Evolutionary conservation across 345 rosid genomes (phyloP), one percentile per base, ranked within the genome.

Genomic region (Lepidium didymum): DNA sequence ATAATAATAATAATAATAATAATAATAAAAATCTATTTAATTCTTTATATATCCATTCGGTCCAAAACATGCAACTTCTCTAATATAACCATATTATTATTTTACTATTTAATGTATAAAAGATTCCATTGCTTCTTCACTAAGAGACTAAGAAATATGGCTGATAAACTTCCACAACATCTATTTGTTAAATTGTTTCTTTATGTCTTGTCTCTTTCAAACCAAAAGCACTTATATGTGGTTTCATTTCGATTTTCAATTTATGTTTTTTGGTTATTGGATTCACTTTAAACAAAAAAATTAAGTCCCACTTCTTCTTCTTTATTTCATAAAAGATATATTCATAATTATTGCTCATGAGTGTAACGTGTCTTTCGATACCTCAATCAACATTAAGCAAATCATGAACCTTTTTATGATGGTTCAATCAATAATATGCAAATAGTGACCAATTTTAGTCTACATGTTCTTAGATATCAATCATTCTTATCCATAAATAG

Each of bases 151-250:
- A 19, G 63, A 75, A 43, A 13, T 27, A 27, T 74, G 58, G 78
- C 50, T 62, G 12, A 36, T 54, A 29, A 29, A 55, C 35, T 67
- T 67, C 56, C 13, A 68, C 74, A 61, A 53, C 69, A 31, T 74
- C 64, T 45, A 31, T 56, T 68, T 53, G 54, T 36, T 59, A 57
- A 29, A 47, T 64, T 73, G 72, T 23, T 57, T 54, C 73, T 75
- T 68, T 75, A 68, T 55, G 74, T 54, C 69, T 68, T 62, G 78
- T 75, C 78, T 54, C 69, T 75, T 45, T 75, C 74, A 1, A 67
- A 62, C 37, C 58, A 68, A 74, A 74, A 62, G 72, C 19, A 59
- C 31, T 27, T 61, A 33, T 61, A 54, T 61, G 69, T 75, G 78
- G 78, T 46, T 38, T 54, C 64, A 13, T 61, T 61, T 68, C 67